A percentile compares a stretch with the other conserved stretches of the same genome.
phyloP scores from a whole-genome alignment of 139 green algal species.

The Desmodesmus armatus region DNA sequence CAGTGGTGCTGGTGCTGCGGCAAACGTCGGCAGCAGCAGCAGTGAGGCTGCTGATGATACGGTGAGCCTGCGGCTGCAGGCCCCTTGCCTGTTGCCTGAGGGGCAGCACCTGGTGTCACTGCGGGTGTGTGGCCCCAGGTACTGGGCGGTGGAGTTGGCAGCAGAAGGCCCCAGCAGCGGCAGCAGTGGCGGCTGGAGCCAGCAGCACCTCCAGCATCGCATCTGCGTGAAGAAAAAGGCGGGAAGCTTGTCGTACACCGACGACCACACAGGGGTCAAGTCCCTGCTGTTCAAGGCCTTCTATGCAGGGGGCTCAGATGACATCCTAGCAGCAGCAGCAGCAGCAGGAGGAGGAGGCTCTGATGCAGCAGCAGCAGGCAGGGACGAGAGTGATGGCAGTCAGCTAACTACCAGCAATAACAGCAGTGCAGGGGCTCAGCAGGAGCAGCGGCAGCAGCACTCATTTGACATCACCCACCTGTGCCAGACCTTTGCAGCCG shows the following conservation, averaged over 20 bases:
- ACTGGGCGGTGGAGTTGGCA: conserved; percentile 72
- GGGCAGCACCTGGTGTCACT: conserved; percentile 57
- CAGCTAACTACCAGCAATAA: neutral
- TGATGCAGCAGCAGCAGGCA: neutral
- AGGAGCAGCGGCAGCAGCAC: neutral
- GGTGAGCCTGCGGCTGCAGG: conserved; percentile 31
- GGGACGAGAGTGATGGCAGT: neutral
- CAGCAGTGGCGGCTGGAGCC: neutral
- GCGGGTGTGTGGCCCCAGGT: conserved; percentile 75
- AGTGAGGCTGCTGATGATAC: neutral
- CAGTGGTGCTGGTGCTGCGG: neutral
- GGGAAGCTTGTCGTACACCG: conserved; percentile 69
- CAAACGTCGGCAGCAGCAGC: neutral
- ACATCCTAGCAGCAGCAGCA: neutral
- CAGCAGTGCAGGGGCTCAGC: neutral
- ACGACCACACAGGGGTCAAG: conserved; percentile 77
- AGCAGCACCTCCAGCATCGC: conserved; percentile 44
- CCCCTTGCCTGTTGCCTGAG: conserved; percentile 86
- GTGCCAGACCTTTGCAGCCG: conserved; percentile 76
- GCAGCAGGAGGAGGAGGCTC: neutral
- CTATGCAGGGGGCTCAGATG: conserved; percentile 18
- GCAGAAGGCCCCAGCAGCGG: conserved; percentile 6
- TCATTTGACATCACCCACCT: conserved; percentile 71
- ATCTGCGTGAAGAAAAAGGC: conserved; percentile 85
- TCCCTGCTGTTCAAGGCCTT: conserved; percentile 75